Base-by-base conservation (phyloP, 306 rosid genomes). In the Bauhinia variegata region DNA sequence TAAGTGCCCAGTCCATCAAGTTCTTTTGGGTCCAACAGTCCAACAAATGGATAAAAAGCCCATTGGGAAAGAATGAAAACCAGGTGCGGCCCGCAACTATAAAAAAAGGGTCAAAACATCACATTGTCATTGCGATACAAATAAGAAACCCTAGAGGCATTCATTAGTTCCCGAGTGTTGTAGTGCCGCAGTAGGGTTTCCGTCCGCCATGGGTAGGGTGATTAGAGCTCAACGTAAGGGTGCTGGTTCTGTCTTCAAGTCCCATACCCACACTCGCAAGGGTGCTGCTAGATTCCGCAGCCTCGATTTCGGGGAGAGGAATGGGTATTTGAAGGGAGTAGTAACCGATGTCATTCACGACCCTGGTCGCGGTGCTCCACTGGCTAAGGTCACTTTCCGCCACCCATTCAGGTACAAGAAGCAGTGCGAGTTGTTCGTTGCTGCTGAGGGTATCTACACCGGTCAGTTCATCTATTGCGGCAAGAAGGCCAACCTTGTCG, bases 141-240 rank as follows among this genome's bases (percentile, higher is more conserved):
- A 23, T 23, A 1, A 23, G 28, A 23, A 23, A 23, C 28, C 2
- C 28, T 23, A 23, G 28, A 23, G 28, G 28, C 28, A 23, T 23
- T 1, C 28, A 23, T 23, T 1, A 1, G 28, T 23, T 23, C 28
- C 28, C 28, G 2, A 23, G 28, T 23, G 28, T 23, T 23, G 28
- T 23, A 2, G 28, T 23, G 28, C 28, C 2, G 28, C 28, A 2
- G 28, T 2, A 23, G 28, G 28, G 28, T 23, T 23, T 23, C 28
- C 2, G 28, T 23, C 28, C 28, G 28, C 28, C 19, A 63, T 80
- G 84, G 84, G 84, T 31, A 60, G 84, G 0, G 84, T 80, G 9
- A 80, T 80, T 31, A 75, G 84, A 2, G 84, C 84, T n/a, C 84
- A 80, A 60, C 80, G 84, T 60, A 80, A 80, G 68, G 84, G 84